Evolutionary conservation across 2,329 filamentous ascomycete species (phyloP), one percentile per base, ranked within the genome.

Genomic region (Endoconidiophora laricicola): DNA sequence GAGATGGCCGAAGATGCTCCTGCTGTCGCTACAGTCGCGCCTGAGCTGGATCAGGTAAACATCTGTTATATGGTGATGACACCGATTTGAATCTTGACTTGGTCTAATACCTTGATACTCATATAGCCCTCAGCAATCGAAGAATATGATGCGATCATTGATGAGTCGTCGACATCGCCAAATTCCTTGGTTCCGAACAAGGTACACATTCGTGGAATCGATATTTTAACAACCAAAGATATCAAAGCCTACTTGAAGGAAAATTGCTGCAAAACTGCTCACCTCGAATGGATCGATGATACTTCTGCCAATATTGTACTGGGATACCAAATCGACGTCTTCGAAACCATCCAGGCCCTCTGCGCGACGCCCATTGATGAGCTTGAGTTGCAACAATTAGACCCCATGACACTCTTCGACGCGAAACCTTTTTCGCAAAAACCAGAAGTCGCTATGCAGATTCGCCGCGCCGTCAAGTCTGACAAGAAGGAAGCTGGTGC

Each of bases 241-340:
- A 81, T 96, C 58, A 81, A 83, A 57, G 70, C 74, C 53, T 95
- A 87, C 58, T 76, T 86, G 6, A 65, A 70, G 44, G 73, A 84
- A 55, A 76, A 91, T 62, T 86, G 75, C 59, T 66, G 71, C 36
- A 62, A 64, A 12, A 69, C 79, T 51, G 68, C 74, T 50, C 73
- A 76, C 54, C 71, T 95, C 55, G 87, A 96, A 66, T 98, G 91
- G 91, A 86, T 98, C 56, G 86, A 96, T 62, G 91, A 98, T 63
- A 80, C 78, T 5, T 90, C 86, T 0, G 86, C 86, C 55, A 96
- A 96, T 61, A 70, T 95, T 48, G 65, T 94, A 48, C 96, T 91
- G 66, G 69, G 66, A 38, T 71, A 71, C 5, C 69, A 76, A 12
- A 60, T 63, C 22, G 60, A 63, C 5, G 76, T 76, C 1, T 65